Evolutionary conservation across 2,329 filamentous ascomycete species (phyloP).

Genomic region (Alternaria alternata): DNA sequence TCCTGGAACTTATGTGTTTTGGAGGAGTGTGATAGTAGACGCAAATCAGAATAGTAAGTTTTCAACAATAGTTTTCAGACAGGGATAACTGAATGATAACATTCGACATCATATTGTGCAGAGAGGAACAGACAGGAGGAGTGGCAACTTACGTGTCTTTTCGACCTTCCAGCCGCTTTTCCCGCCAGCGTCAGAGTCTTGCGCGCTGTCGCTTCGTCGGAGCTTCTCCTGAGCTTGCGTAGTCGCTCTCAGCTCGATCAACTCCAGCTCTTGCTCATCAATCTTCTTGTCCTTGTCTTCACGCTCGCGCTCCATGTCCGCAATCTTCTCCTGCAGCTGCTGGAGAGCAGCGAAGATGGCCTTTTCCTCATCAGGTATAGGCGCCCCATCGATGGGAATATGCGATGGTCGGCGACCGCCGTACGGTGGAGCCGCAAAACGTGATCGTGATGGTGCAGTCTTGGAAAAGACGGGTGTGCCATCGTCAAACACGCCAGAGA

Average conservation of each 20-base stretch:
- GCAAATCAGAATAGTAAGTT: constrained; percentile 79
- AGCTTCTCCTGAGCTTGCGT: constrained; percentile 53
- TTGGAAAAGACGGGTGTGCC: constrained; percentile 66
- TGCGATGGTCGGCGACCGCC: constrained; percentile 48
- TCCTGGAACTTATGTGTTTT: background rate
- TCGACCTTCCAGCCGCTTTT: constrained; percentile 55
- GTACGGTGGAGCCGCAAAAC: constrained; percentile 60
- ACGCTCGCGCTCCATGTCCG: constrained; percentile 64
- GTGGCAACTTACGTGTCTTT: constrained; percentile 62
- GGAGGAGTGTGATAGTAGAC: background rate
- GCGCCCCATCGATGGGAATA: constrained; percentile 61
- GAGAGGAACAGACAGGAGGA: constrained; percentile 18
- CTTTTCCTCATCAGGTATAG: constrained; percentile 69
- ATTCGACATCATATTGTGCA: constrained; percentile 69
- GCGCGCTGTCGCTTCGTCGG: constrained; percentile 58
- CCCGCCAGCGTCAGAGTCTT: constrained; percentile 56
- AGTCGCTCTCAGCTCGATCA: constrained; percentile 59
- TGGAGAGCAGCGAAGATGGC: constrained; percentile 68
- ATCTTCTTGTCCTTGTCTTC: constrained; percentile 59
- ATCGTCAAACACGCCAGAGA: constrained; percentile 66
- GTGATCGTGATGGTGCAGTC: constrained; percentile 59
- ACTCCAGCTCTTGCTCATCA: constrained; percentile 62
- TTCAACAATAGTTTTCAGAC: constrained; percentile 96
- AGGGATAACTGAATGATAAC: constrained; percentile 74
- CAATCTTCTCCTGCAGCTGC: constrained; percentile 65